Base-by-base conservation (phyloP, 1,284 basidiomycete genomes). In the Boletus smithii region DNA sequence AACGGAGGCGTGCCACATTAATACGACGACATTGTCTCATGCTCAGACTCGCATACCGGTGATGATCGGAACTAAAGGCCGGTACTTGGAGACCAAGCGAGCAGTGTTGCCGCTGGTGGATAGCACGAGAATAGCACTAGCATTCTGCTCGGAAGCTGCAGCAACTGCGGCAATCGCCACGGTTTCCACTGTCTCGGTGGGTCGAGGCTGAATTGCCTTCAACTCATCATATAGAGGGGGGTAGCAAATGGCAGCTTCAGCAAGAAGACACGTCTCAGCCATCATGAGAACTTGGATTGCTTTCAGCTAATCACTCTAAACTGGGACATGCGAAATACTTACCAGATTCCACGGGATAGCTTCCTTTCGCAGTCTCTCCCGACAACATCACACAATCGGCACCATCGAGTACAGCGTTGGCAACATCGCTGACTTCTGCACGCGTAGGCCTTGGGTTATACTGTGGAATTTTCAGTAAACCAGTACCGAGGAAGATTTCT, bases 351-450 rank as follows among this genome's bases (percentile, higher is more conserved):
- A 95, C 81, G 46, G 94, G 94, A 73, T 98, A 98, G 53, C 80
- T 74, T 56, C 94, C 94, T 78, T 97, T 98, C 54, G 94, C 94
- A 45, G 95, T 97, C 75, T 98, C 94, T 56, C 95, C 94, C 20
- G 94, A 97, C 68, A 98, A 76, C 94, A 98, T 98, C 68, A 98
- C 94, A 73, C 95, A 97, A 76, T 98, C 94, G 24, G 95, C 84
- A 53, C 94, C 95, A 67, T 98, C 94, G 44, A 98, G 83, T 44
- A 98, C 94, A 54, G 94, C 94, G 72, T 98, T 98, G 59, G 95
- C 94, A 45, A 98, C 94, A 67, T 98, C 95, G 63, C 93, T 97
- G 53, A 98, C 83, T 74, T 97, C 94, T 39, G 94, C 94, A 70
- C 95, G 93, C 57, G 94, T 97, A 29, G 94, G 94, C 54, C 94